A percentile compares a stretch with the other conserved stretches of the same genome.
Conservation (phyloP, 768 basidiomycete genomes). For the Amanita polypyramis region DNA sequence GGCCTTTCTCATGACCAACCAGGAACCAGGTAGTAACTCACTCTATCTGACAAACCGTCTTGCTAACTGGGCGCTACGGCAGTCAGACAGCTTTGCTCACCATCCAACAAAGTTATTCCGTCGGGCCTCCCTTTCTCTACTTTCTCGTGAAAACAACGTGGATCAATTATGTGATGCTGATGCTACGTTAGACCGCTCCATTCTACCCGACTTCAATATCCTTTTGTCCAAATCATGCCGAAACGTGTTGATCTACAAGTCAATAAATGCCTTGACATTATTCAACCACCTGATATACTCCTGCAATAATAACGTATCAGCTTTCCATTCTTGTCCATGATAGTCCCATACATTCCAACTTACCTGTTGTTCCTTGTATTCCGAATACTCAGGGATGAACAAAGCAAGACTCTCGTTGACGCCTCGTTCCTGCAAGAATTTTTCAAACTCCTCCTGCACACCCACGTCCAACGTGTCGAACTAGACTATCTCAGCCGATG, state of each 20-base stretch:
- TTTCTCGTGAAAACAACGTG: neutral
- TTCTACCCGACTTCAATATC: neutral
- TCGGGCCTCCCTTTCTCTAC: too few species aligned
- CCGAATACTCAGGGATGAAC: slow-evolving; percentile 84
- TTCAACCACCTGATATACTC: slow-evolving; percentile 89
- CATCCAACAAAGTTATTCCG: too few species aligned
- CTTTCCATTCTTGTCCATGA: neutral
- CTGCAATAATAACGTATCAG: slow-evolving; percentile 24
- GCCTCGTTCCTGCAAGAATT: slow-evolving; percentile 83
- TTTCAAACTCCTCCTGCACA: slow-evolving; percentile 89
- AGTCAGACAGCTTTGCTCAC: too few species aligned
- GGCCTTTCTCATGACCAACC: neutral
- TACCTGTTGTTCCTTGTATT: slow-evolving; percentile 91
- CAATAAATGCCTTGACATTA: slow-evolving; percentile 45
- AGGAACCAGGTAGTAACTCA: neutral
- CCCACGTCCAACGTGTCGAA: slow-evolving; percentile 84
- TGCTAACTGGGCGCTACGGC: too few species aligned
- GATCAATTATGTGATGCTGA: neutral
- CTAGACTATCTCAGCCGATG: slow-evolving; percentile 21
- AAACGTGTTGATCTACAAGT: neutral
- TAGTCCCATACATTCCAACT: slow-evolving; percentile 12
- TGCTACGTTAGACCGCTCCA: too few species aligned
- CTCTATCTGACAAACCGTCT: neutral
- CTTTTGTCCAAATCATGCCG: neutral
- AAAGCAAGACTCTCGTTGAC: slow-evolving; percentile 72